A percentile compares a stretch with the other conserved stretches of the same genome.
Evolutionary conservation across 208 protist species (phyloP).

Genomic region (Borovskyia barvae): DNA sequence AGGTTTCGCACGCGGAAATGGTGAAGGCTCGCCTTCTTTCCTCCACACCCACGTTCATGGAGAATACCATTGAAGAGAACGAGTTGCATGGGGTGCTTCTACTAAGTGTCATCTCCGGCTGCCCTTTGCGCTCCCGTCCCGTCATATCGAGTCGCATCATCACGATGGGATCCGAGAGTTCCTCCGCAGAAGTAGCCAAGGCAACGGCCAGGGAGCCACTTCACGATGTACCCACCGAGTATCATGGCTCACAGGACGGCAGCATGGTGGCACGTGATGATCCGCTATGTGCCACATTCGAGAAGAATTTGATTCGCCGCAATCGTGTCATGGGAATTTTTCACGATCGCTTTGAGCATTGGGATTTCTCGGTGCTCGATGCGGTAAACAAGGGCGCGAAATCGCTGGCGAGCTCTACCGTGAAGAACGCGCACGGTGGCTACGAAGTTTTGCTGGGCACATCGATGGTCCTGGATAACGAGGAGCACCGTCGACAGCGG

Average conservation of each 20-base stretch:
- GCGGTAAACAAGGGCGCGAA: constrained; percentile 18
- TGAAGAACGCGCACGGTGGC: constrained; percentile 59
- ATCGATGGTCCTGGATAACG: constrained; percentile 36
- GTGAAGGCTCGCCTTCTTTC: constrained; percentile 34
- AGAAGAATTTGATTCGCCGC: constrained; percentile 55
- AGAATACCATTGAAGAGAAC: constrained; percentile 77
- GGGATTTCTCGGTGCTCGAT: constrained; percentile 37
- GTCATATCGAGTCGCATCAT: constrained; percentile 2
- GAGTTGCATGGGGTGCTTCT: constrained; percentile 76
- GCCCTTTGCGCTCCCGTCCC: constrained; percentile 36
- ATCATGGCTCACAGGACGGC: constrained; percentile 3
- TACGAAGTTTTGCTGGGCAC: constrained; percentile 60
- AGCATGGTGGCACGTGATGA: constrained; percentile 14
- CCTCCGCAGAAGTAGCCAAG: not conserved
- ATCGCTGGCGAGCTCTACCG: not conserved
- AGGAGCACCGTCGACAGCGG: constrained; percentile 48
- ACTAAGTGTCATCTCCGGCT: constrained; percentile 51
- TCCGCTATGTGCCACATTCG: constrained; percentile 51
- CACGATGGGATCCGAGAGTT: constrained; percentile 1
- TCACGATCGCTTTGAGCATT: constrained; percentile 74
- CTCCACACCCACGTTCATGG: constrained; percentile 45
- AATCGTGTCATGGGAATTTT: constrained; percentile 85
- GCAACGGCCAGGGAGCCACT: not conserved
- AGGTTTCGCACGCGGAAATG: constrained; percentile 41
- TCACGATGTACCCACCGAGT: constrained; percentile 19